phyloP scores from a whole-genome alignment of 1,284 basidiomycete genomes.

The Ceratobasidium sp. region DNA sequence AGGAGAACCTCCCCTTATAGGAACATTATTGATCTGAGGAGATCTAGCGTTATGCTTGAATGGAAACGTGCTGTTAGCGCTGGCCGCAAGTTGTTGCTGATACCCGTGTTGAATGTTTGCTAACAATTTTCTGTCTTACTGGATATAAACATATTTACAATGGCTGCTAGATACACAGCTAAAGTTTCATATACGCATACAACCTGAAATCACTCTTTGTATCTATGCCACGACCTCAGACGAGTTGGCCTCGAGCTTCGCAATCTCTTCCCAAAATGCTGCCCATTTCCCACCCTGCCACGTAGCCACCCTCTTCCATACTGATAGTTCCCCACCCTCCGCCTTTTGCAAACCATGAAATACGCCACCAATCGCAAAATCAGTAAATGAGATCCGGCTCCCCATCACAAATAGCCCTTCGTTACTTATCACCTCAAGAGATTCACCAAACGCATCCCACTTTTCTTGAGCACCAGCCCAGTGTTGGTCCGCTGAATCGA shows the following conservation, averaged over 20 bases:
- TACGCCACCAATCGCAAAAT: background rate
- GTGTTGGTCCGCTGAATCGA: background rate
- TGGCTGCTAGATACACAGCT: too few relatives aligned
- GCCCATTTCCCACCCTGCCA: background rate
- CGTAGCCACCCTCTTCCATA: background rate
- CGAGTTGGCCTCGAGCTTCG: constrained; percentile 14
- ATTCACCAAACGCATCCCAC: background rate
- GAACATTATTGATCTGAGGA: background rate
- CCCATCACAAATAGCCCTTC: constrained; percentile 2
- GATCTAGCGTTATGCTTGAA: background rate
- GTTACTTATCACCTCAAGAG: background rate
- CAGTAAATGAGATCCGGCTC: background rate
- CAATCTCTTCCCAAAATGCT: background rate
- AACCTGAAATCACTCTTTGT: too few relatives aligned
- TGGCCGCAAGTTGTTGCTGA: background rate
- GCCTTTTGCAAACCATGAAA: background rate
- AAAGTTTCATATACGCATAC: too few relatives aligned
- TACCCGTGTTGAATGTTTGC: background rate
- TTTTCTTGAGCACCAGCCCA: background rate
- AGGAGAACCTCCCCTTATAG: constrained; percentile 26
- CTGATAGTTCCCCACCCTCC: background rate
- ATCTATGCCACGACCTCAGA: constrained; percentile 31
- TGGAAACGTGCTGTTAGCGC: background rate
- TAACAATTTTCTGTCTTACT: background rate
- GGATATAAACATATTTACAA: background rate